phyloP scores from a whole-genome alignment of 2,329 filamentous ascomycete genomes.

The Calonectria hongkongensis region DNA sequence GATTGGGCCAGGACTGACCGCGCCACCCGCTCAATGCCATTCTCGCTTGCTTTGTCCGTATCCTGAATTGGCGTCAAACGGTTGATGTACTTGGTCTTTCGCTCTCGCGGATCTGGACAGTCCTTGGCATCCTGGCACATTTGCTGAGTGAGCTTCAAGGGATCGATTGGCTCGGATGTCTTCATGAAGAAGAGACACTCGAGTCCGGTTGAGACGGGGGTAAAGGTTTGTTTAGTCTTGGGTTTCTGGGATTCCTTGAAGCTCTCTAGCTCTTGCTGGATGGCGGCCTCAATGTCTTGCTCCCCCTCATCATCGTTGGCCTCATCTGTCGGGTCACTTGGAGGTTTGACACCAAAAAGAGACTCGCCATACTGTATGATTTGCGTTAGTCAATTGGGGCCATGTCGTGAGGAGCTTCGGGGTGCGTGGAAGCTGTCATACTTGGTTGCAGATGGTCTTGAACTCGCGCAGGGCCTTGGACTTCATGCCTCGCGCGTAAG shows the following conservation, averaged over 20 bases:
- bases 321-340: constrained; percentile 57
- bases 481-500: constrained; percentile 83
- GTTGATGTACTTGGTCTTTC: constrained; percentile 76
- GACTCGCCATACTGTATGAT: constrained; percentile 77
- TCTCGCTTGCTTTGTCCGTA: constrained; percentile 79
- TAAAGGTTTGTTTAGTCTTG: constrained; percentile 69
- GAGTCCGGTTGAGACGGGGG: constrained; percentile 72
- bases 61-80: constrained; percentile 71
- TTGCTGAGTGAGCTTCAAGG: constrained; percentile 70
- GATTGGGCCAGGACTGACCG: constrained; percentile 76
- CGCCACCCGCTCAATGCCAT: constrained; percentile 80
- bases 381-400: constrained; percentile 34
- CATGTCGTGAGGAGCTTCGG: neutral
- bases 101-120: constrained; percentile 63
- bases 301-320: constrained; percentile 62
- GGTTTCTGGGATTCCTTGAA: constrained; percentile 69
- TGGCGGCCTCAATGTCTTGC: constrained; percentile 83
- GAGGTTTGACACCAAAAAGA: constrained; percentile 71
- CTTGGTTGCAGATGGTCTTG: constrained; percentile 79
- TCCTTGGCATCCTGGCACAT: constrained; percentile 74
- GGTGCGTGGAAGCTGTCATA: constrained; percentile 56
- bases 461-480: constrained; percentile 81
- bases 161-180: constrained; percentile 73
- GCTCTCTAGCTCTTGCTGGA: constrained; percentile 81
- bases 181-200: constrained; percentile 79